Evolutionary conservation across 192 early-diverging fungal species (phyloP).

Genomic region (Backusella australiensis): DNA sequence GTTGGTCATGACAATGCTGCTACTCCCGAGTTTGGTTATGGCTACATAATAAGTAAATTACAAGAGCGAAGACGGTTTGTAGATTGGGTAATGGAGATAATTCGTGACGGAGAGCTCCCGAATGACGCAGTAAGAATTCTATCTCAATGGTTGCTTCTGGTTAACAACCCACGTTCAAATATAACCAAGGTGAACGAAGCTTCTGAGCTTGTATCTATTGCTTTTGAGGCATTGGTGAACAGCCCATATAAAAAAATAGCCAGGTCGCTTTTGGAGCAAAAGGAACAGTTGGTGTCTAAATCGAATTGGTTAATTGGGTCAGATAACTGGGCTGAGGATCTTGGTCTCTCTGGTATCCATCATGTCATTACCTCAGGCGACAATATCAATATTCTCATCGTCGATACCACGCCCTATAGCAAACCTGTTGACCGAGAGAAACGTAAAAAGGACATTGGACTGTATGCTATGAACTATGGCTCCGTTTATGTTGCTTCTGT

Average conservation of each 20-base stretch:
- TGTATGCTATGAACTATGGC: constrained; percentile 95
- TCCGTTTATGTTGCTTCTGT: constrained; percentile 89
- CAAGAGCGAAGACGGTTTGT: constrained; percentile 67
- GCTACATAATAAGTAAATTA: constrained; percentile 61
- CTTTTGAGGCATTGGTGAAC: background rate
- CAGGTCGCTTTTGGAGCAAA: constrained; percentile 23
- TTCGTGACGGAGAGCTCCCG: constrained; percentile 48
- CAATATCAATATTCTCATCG: constrained; percentile 86
- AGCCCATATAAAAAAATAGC: background rate
- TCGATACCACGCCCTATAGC: constrained; percentile 86
- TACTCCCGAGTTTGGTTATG: constrained; percentile 86
- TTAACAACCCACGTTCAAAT: constrained; percentile 30
- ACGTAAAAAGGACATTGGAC: constrained; percentile 90
- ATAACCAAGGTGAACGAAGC: constrained; percentile 14
- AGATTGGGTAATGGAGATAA: constrained; percentile 55
- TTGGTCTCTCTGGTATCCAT: constrained; percentile 86
- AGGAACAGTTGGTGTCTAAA: constrained; percentile 49
- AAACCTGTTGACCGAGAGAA: constrained; percentile 48
- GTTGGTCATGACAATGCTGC: constrained; percentile 43
- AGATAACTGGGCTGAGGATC: constrained; percentile 81
- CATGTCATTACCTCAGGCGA: constrained; percentile 81
- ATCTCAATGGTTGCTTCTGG: constrained; percentile 60
- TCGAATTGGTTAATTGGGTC: constrained; percentile 90
- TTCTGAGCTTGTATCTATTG: constrained; percentile 1
- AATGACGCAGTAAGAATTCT: constrained; percentile 43